Evolutionary conservation across 768 basidiomycete species (phyloP).

Genomic region (Candolleomyces efflorescens): DNA sequence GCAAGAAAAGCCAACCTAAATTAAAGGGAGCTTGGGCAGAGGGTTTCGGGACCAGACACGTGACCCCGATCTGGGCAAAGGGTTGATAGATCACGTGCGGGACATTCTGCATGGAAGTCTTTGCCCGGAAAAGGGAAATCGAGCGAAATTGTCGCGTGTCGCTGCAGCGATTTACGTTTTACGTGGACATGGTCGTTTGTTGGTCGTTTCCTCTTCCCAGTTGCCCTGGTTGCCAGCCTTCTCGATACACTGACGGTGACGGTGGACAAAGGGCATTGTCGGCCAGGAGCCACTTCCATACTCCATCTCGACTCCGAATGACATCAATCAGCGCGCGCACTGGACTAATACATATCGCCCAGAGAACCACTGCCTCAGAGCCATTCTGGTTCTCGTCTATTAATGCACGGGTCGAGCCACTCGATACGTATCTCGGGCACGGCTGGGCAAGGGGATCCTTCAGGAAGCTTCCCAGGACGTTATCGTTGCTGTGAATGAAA

Average conservation of each 20-base stretch:
- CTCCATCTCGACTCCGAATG: background rate
- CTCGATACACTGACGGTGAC: background rate
- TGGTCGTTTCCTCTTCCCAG: background rate
- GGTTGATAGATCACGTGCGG: conserved; percentile 32
- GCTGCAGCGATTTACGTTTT: background rate
- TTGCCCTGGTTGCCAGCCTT: background rate
- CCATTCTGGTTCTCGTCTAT: background rate
- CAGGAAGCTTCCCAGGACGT: conserved; percentile 4
- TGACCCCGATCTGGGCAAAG: conserved; percentile 40
- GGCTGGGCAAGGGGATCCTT: conserved; percentile 1
- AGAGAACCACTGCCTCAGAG: background rate
- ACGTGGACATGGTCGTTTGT: background rate
- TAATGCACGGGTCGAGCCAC: background rate
- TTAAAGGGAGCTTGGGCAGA: conserved; percentile 70
- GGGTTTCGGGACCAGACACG: conserved; percentile 44
- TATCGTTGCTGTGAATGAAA: conserved; percentile 5
- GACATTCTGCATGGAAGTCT: conserved; percentile 16
- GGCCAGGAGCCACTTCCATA: background rate
- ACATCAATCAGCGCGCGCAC: background rate
- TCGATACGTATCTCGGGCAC: background rate
- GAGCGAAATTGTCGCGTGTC: background rate
- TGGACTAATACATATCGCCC: background rate
- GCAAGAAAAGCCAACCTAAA: conserved; percentile 51
- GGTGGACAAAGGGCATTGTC: background rate
- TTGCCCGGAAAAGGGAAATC: conserved; percentile 5